Base-by-base conservation (phyloP, 1,284 basidiomycete genomes). In the Ceratobasidium sp. region DNA sequence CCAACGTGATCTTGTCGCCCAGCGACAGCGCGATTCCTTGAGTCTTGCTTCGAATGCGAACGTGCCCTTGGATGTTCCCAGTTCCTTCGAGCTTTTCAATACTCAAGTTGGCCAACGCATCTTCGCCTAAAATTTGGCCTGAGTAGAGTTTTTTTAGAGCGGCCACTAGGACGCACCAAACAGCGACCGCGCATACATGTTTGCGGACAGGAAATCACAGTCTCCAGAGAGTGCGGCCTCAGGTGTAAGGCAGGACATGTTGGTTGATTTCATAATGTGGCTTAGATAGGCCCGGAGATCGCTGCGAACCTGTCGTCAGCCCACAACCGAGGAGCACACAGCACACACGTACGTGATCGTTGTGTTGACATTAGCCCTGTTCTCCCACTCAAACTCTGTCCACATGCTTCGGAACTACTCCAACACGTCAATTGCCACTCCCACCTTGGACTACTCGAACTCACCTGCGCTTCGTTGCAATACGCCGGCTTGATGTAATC, bases 371-470 rank as follows among this genome's bases (percentile, higher is more conserved):
- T 96, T 96, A 71, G 97, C 94, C 76, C 95, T 87, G 83, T 98
- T 98, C 83, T 97, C 95, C 95, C 95, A 98, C 79, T 97, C 94
- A 75, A 97, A 97, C 79, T 96, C 95, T 56, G 94, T 97, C 94
- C 94, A 96, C 93, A 96, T 96, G 78, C 87, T 92, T 42, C 94
- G 87, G 87, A 96, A 96, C 91, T 94, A 78, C 10, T 47, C n/a
- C n/a, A 40, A 50, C 27, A 62, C 58, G 49, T 71, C 38, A 71
- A 50, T 35, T 27, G 15, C 54, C 7, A 31, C 35, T n/a, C n/a
- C 27, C n/a, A 58, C 32, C 20, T 40, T 15, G 65, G 27, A 27
- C 20, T 15, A 35, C 32, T 25, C 7, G n/a, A 27, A 77, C 84
- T 71, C 76, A 93, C 93, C 86, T 96, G 93, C 34, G 92, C 89